Conservation (phyloP, 2,329 filamentous ascomycete species). For the Kalmusia sp. region DNA sequence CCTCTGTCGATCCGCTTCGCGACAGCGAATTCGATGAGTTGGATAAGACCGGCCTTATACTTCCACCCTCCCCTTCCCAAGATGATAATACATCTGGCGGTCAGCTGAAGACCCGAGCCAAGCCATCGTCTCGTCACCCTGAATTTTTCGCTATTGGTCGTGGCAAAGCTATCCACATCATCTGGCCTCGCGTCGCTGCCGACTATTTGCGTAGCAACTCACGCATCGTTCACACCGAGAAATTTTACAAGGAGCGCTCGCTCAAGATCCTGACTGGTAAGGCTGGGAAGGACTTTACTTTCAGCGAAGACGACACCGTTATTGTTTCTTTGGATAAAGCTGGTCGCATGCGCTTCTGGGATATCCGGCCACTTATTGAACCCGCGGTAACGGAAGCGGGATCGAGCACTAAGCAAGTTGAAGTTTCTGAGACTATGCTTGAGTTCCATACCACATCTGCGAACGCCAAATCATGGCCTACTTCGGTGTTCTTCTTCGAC, state of each 20-base stretch:
- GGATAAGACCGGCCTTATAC: conserved; percentile 84
- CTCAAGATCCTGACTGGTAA: conserved; percentile 97
- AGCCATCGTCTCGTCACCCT: conserved; percentile 85
- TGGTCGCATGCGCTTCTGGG: conserved; percentile 97
- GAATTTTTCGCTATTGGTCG: conserved; percentile 95
- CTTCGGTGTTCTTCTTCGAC: conserved; percentile 93
- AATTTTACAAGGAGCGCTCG: conserved; percentile 83
- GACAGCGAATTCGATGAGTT: conserved; percentile 71
- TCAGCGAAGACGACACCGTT: conserved; percentile 94
- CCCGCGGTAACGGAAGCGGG: conserved; percentile 53
- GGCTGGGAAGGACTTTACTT: conserved; percentile 96
- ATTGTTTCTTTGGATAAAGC: conserved; percentile 97
- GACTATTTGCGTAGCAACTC: conserved; percentile 60
- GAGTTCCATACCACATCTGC: conserved; percentile 86
- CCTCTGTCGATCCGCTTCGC: conserved; percentile 63
- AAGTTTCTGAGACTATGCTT: conserved; percentile 85
- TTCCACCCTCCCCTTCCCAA: conserved; percentile 83
- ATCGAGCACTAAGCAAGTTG: conserved; percentile 62
- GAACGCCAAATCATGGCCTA: conserved; percentile 94
- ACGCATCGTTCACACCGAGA: conserved; percentile 80
- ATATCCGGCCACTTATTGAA: conserved; percentile 79
- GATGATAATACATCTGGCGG: conserved; percentile 92
- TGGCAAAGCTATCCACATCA: conserved; percentile 93
- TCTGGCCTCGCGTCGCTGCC: conserved; percentile 67
- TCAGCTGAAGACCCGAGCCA: conserved; percentile 92